These are phyloP conservation scores for Pseudodiploospora longispora DNA, from an alignment of 2,329 filamentous ascomycete genomes.

Conservation along the genomic window DNA sequence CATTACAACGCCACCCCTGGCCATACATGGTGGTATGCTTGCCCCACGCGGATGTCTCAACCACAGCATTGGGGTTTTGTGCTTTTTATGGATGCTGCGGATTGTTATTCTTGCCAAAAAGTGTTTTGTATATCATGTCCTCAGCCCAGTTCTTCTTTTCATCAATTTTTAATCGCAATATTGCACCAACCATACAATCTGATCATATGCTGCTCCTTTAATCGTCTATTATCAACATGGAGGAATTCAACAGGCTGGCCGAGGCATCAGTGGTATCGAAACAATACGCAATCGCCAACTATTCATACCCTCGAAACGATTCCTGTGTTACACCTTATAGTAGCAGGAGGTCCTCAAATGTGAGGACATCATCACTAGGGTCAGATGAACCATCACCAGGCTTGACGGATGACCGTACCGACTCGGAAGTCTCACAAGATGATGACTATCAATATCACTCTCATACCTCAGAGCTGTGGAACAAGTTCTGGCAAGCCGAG, in stretches of 20 bases:
- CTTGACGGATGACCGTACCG: slow-evolving; percentile 41
- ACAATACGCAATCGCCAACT: slow-evolving; percentile 32
- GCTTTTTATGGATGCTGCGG: not conserved
- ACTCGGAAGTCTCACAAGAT: slow-evolving; percentile 43
- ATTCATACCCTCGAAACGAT: slow-evolving; percentile 29
- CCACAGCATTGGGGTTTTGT: not conserved
- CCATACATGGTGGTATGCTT: not conserved
- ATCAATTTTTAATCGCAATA: not conserved
- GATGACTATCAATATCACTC: slow-evolving; percentile 42
- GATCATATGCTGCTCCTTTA: too few species aligned
- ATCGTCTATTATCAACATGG: slow-evolving; percentile 20
- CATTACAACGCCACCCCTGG: slow-evolving; percentile 3
- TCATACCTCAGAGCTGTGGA: slow-evolving; percentile 40
- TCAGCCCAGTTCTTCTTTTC: not conserved
- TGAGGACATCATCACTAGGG: slow-evolving; percentile 33
- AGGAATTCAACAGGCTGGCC: slow-evolving; percentile 27
- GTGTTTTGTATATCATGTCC: slow-evolving; percentile 1
- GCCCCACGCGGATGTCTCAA: slow-evolving; percentile 1
- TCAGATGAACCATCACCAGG: slow-evolving; percentile 40
- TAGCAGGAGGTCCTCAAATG: slow-evolving; percentile 8
- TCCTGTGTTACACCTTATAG: slow-evolving; percentile 9
- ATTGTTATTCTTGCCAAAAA: not conserved
- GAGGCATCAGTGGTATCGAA: slow-evolving; percentile 32
- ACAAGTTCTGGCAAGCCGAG: slow-evolving; percentile 37
- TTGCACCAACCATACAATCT: not conserved